phyloP scores from a whole-genome alignment of 2,329 filamentous ascomycete genomes.

The Ceratocystis cacaofunesta region DNA sequence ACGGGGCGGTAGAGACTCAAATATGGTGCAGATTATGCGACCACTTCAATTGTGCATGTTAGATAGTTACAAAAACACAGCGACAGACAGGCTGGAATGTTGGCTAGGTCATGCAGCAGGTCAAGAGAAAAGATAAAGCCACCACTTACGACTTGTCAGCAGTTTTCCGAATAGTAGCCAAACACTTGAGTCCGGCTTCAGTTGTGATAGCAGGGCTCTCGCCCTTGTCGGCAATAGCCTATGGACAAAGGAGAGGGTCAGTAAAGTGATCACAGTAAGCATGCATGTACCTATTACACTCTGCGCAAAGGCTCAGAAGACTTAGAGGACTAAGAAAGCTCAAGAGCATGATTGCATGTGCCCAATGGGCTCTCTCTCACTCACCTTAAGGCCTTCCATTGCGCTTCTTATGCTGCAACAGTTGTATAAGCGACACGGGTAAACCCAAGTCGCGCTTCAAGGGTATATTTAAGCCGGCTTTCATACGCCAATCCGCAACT shows the following conservation, averaged over 20 bases:
- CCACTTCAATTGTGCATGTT: constrained; percentile 35
- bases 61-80: constrained; percentile 16
- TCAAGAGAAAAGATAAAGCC: background rate
- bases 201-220: constrained; percentile 57
- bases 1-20: constrained; percentile 55
- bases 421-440: constrained; percentile 4
- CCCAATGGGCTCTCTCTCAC: background rate
- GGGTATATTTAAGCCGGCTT: background rate
- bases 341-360: background rate
- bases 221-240: constrained; percentile 26
- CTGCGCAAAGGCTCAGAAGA: background rate
- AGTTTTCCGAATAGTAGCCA: constrained; percentile 60
- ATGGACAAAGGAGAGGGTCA: constrained; percentile 31
- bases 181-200: constrained; percentile 54
- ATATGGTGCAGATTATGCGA: constrained; percentile 58
- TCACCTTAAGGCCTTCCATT: constrained; percentile 15
- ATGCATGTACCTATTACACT: background rate
- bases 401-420: constrained; percentile 11
- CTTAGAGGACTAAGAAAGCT: background rate
- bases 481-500: background rate
- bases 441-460: constrained; percentile 1
- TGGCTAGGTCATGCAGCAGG: too few species aligned
- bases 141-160: constrained; percentile 63
- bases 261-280: constrained; percentile 13
- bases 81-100: background rate